These are phyloP conservation scores for Mucuna pruriens DNA, from an alignment of 306 rosid species.

Conservation along the genomic window DNA sequence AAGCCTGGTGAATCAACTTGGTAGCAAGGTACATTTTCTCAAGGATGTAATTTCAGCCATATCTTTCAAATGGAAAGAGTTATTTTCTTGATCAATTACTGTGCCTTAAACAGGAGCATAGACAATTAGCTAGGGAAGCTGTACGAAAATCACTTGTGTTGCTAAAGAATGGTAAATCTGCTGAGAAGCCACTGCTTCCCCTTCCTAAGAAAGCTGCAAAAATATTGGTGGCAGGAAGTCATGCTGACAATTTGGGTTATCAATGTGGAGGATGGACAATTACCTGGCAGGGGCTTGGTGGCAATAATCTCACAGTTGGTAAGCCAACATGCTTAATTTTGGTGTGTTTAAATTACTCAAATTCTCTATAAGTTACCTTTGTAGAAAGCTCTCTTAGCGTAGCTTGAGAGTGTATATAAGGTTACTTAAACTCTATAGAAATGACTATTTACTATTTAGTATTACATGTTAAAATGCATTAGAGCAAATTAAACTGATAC, in stretches of 20 bases:
- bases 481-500: too few relatives aligned
- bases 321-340: neutral
- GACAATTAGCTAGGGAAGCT: slow-evolving; percentile 24
- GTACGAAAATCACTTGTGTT: slow-evolving; percentile 60
- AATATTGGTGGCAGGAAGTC: slow-evolving; percentile 19
- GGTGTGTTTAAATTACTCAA: neutral
- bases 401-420: neutral
- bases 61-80: slow-evolving; percentile 2
- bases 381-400: neutral
- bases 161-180: slow-evolving; percentile 71
- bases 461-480: too few relatives aligned
- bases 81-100: neutral
- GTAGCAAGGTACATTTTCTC: slow-evolving; percentile 59
- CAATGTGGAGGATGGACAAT: slow-evolving; percentile 30
- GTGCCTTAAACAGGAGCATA: slow-evolving; percentile 5
- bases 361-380: neutral
- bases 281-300: slow-evolving; percentile 11
- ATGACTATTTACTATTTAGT: too few relatives aligned
- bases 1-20: slow-evolving; percentile 74
- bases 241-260: slow-evolving; percentile 25
- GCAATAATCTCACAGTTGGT: slow-evolving; percentile 21
- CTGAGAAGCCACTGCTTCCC: slow-evolving; percentile 44
- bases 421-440: too few relatives aligned
- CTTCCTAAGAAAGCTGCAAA: slow-evolving; percentile 21
- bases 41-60: slow-evolving; percentile 2